Conservation (phyloP, 331 rosid genomes). For the Spiraea crenata region DNA sequence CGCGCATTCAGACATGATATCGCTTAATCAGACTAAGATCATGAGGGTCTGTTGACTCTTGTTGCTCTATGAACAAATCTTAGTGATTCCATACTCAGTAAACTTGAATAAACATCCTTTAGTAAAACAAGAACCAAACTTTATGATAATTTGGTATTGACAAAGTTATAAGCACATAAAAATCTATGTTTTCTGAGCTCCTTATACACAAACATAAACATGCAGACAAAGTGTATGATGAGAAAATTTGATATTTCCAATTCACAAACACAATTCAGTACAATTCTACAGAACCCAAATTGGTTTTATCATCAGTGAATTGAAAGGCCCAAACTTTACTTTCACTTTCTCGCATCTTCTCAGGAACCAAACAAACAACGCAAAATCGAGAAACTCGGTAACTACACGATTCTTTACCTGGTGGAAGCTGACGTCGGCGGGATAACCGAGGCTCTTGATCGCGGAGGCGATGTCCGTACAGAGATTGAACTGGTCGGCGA, state of each 20-base stretch:
- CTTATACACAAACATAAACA: background rate
- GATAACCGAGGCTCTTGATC: constrained; percentile 47
- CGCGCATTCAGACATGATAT: background rate
- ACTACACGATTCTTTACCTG: constrained; percentile 34
- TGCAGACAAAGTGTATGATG: background rate
- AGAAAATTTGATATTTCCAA: no score
- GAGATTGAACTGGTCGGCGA: constrained; percentile 47
- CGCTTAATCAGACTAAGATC: background rate
- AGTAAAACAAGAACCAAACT: background rate
- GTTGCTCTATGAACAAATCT: background rate
- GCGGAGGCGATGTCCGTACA: constrained; percentile 46
- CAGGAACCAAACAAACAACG: background rate
- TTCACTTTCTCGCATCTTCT: background rate
- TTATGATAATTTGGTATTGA: background rate
- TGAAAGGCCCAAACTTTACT: background rate
- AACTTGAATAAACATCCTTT: background rate
- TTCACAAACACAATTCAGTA: background rate
- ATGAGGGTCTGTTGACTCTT: background rate
- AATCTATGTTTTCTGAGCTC: no score
- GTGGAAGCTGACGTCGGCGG: constrained; percentile 51
- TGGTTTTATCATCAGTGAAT: background rate
- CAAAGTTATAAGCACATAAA: background rate
- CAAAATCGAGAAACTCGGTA: background rate
- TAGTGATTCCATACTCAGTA: background rate
- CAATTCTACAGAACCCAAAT: background rate